phyloP scores from a whole-genome alignment of 176 grass and related monocot genomes.

The Areca catechu region DNA sequence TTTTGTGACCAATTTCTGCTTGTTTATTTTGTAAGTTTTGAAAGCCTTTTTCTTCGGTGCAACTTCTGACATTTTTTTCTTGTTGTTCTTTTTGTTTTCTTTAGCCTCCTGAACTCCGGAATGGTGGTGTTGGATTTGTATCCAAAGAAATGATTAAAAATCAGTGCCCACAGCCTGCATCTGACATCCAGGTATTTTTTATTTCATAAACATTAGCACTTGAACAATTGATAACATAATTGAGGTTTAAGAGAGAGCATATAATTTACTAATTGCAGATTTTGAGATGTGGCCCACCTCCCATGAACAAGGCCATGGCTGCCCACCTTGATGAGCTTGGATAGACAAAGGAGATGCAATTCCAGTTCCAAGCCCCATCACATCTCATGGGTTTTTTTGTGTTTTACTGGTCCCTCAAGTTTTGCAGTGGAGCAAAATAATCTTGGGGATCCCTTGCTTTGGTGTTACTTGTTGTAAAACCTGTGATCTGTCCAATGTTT shows the following conservation, averaged over 20 bases:
- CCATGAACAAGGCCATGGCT: conserved; percentile 99
- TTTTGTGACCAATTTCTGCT: too few species aligned
- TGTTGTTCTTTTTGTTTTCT: background rate
- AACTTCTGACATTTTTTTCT: conserved; percentile 13
- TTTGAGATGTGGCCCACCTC: conserved; percentile 90
- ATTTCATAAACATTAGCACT: background rate
- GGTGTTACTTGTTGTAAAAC: too few species aligned
- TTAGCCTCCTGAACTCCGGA: conserved; percentile 83
- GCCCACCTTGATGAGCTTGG: conserved; percentile 65
- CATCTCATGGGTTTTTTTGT: too few species aligned
- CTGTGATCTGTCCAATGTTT: too few species aligned
- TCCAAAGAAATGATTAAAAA: conserved; percentile 79
- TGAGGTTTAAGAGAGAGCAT: too few species aligned
- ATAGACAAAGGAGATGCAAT: conserved; percentile 92
- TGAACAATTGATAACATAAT: too few species aligned
- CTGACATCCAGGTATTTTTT: conserved; percentile 65
- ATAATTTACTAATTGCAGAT: conserved; percentile 28
- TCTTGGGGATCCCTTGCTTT: too few species aligned
- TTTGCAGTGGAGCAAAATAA: too few species aligned
- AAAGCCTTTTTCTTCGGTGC: background rate
- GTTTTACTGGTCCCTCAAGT: too few species aligned
- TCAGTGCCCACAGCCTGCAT: conserved; percentile 65
- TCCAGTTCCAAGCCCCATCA: conserved; percentile 57
- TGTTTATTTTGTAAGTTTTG: background rate
- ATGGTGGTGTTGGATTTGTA: conserved; percentile 85